These are phyloP conservation scores for Hibiscus trionum DNA, from an alignment of 345 rosid genomes.

Conservation along the genomic window DNA sequence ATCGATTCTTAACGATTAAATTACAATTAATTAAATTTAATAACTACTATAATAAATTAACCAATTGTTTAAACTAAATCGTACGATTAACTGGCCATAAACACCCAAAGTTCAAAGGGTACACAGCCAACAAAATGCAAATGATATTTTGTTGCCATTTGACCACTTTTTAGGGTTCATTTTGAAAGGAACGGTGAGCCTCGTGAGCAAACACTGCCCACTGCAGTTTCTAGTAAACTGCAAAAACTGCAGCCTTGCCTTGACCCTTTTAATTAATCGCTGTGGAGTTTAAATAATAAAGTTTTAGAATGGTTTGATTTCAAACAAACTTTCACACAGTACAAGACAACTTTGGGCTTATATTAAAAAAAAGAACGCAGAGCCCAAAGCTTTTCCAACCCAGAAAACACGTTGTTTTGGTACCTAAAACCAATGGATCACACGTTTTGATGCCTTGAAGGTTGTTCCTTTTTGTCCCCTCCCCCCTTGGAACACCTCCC, in stretches of 20 bases:
- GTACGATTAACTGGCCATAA: too few relatives aligned
- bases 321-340: conserved; percentile 20
- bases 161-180: too few relatives aligned
- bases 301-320: neutral
- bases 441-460: conserved; percentile 17
- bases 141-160: too few relatives aligned
- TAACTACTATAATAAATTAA: too few relatives aligned
- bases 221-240: neutral
- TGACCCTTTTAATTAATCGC: neutral
- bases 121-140: too few relatives aligned
- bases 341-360: conserved; percentile 28
- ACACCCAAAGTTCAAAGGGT: too few relatives aligned
- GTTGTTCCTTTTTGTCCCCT: conserved; percentile 37
- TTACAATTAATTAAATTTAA: too few relatives aligned
- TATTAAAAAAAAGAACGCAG: neutral
- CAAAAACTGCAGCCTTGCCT: neutral
- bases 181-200: too few relatives aligned
- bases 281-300: neutral
- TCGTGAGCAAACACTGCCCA: neutral
- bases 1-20: too few relatives aligned
- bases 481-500: neutral
- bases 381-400: conserved; percentile 36
- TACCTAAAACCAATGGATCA: neutral
- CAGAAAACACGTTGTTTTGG: conserved; percentile 36
- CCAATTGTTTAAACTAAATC: too few relatives aligned